A percentile compares a stretch with the other conserved stretches of the same genome.
Conservation (phyloP, 192 early-diverging fungal species). For the Entomortierella chlamydospora region DNA sequence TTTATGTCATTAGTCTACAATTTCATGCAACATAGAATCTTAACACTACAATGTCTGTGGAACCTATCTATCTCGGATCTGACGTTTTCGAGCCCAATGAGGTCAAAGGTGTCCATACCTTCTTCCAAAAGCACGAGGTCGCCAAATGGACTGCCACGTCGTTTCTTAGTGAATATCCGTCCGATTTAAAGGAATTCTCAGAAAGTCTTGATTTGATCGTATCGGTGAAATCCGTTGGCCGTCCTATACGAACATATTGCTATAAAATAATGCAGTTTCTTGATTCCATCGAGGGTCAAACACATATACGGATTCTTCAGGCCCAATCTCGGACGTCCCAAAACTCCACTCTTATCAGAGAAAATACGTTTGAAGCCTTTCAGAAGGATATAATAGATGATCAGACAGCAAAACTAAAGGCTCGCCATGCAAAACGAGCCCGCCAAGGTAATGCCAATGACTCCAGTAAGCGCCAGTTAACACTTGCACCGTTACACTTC, state of each 20-base stretch:
- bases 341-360: constrained; percentile 29
- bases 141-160: constrained; percentile 16
- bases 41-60: constrained; percentile 4
- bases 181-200: constrained; percentile 21
- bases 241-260: constrained; percentile 23
- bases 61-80: constrained; percentile 26
- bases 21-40: neutral
- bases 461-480: neutral
- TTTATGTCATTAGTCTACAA: neutral
- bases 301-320: constrained; percentile 15
- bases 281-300: constrained; percentile 19
- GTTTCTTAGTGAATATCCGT: constrained; percentile 26
- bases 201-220: constrained; percentile 9
- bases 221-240: constrained; percentile 15
- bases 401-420: constrained; percentile 13
- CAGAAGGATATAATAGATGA: constrained; percentile 24
- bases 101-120: constrained; percentile 16
- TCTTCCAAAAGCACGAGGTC: constrained; percentile 28
- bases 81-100: constrained; percentile 12
- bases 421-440: neutral
- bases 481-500: too few relatives aligned
- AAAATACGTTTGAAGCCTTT: constrained; percentile 21
- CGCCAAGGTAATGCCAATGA: neutral
- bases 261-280: constrained; percentile 14
- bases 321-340: constrained; percentile 31